phyloP scores from a whole-genome alignment of 2,329 filamentous ascomycete species.

The Cladobotryum protrusum region DNA sequence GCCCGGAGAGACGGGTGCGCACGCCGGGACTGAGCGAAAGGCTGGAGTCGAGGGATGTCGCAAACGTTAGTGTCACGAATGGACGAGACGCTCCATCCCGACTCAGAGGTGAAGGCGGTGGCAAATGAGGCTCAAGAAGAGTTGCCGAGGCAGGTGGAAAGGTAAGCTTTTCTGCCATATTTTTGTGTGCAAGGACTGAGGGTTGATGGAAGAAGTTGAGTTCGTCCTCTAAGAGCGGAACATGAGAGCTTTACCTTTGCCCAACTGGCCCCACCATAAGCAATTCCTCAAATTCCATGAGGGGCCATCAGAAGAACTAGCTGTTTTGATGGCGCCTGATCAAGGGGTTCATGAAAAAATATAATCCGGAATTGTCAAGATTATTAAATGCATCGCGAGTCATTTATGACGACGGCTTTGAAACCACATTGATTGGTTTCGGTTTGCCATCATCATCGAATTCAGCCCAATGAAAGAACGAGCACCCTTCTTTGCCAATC shows the following conservation, averaged over 20 bases:
- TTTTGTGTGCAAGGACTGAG: neutral
- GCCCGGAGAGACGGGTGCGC: constrained; percentile 78
- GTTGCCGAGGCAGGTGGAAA: constrained; percentile 27
- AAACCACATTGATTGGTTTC: constrained; percentile 20
- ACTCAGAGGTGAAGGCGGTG: constrained; percentile 11
- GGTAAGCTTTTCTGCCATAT: constrained; percentile 29
- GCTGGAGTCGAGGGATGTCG: constrained; percentile 79
- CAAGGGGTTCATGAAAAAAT: too few relatives aligned
- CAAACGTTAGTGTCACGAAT: constrained; percentile 79
- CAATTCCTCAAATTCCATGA: too few relatives aligned
- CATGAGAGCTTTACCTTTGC: too few relatives aligned
- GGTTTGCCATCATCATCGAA: constrained; percentile 86
- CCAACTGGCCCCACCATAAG: too few relatives aligned
- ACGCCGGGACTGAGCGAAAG: constrained; percentile 70
- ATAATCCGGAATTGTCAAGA: too few relatives aligned
- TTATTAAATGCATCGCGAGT: too few relatives aligned
- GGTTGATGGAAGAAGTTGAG: too few relatives aligned
- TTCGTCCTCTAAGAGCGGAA: too few relatives aligned
- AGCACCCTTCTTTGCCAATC: constrained; percentile 62
- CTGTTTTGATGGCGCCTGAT: too few relatives aligned
- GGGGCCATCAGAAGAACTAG: too few relatives aligned
- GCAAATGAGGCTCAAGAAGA: constrained; percentile 29
- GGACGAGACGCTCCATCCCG: constrained; percentile 22
- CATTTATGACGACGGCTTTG: constrained; percentile 46
- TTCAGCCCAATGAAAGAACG: constrained; percentile 78